A percentile compares a stretch with the other conserved stretches of the same genome.
phyloP scores from a whole-genome alignment of 805 yeast genomes.

The Pichia paraexigua region DNA sequence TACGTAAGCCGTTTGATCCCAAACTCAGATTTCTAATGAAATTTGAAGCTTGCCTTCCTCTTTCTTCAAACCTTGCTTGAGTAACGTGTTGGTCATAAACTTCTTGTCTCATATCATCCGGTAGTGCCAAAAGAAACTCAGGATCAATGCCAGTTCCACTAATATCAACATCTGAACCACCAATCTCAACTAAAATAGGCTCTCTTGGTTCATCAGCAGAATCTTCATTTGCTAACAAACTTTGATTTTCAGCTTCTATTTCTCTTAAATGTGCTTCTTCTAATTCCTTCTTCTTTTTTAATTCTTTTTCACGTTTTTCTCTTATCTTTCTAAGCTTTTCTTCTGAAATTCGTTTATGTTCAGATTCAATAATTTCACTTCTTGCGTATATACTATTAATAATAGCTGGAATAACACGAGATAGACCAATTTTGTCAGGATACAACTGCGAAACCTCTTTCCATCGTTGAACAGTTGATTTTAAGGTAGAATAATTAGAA shows the following conservation, averaged over 20 bases:
- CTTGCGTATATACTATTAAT: slow-evolving; percentile 35
- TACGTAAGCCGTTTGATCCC: slow-evolving; percentile 1
- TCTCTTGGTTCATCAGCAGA: slow-evolving; percentile 19
- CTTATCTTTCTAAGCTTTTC: slow-evolving; percentile 23
- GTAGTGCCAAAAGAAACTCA: slow-evolving; percentile 79
- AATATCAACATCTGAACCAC: slow-evolving; percentile 74
- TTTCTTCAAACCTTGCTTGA: slow-evolving; percentile 57
- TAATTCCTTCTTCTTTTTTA: slow-evolving; percentile 30
- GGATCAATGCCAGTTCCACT: slow-evolving; percentile 91
- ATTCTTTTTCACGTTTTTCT: slow-evolving; percentile 5
- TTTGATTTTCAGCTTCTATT: slow-evolving; percentile 22
- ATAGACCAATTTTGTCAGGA: slow-evolving; percentile 23
- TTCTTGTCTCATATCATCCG: slow-evolving; percentile 89
- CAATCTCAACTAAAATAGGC: slow-evolving; percentile 65
- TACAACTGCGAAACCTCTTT: slow-evolving; percentile 45
- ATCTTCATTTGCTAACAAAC: slow-evolving; percentile 14
- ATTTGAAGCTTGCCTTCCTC: slow-evolving; percentile 10
- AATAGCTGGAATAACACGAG: slow-evolving; percentile 36
- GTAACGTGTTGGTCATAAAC: slow-evolving; percentile 79
- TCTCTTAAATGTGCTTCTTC: slow-evolving; percentile 23
- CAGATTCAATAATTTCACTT: slow-evolving; percentile 33
- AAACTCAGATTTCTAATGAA: slow-evolving; percentile 5
- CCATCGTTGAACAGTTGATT: slow-evolving; percentile 60
- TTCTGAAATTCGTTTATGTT: slow-evolving; percentile 10
- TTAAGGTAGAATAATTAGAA: slow-evolving; percentile 16